These are phyloP conservation scores for Ensete glaucum DNA, from an alignment of 176 grass and related monocot species.

Conservation along the genomic window DNA sequence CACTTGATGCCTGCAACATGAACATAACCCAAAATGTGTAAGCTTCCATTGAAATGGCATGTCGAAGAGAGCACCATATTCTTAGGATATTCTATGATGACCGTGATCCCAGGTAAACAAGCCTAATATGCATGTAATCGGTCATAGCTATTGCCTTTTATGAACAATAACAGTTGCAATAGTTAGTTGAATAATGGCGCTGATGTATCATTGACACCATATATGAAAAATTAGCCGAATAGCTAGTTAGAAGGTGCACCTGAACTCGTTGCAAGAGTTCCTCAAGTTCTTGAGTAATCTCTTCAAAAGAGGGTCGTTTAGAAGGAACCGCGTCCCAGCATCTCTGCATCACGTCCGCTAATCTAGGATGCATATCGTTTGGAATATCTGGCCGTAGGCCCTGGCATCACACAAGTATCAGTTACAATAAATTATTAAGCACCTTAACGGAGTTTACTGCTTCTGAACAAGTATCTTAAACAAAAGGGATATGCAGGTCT, in stretches of 20 bases:
- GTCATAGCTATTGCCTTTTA: background rate
- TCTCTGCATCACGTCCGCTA: conserved; percentile 46
- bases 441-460: background rate
- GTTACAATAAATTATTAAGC: background rate
- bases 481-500: background rate
- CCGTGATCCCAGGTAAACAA: background rate
- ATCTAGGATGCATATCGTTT: conserved; percentile 30
- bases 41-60: background rate
- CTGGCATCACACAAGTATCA: conserved; percentile 25
- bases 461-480: background rate
- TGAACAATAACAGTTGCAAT: background rate
- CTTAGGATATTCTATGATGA: background rate
- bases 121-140: background rate
- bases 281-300: conserved; percentile 62
- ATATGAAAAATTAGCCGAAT: background rate
- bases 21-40: background rate
- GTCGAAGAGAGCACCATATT: background rate
- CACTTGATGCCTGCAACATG: background rate
- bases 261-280: conserved; percentile 38
- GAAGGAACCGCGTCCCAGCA: conserved; percentile 66
- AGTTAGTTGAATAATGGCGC: too few species aligned
- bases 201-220: background rate
- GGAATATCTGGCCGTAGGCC: conserved; percentile 68
- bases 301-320: conserved; percentile 48
- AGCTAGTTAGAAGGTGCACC: conserved; percentile 25